Evolutionary conservation across 2,329 filamentous ascomycete species (phyloP).

Genomic region (Penicillium sp.): DNA sequence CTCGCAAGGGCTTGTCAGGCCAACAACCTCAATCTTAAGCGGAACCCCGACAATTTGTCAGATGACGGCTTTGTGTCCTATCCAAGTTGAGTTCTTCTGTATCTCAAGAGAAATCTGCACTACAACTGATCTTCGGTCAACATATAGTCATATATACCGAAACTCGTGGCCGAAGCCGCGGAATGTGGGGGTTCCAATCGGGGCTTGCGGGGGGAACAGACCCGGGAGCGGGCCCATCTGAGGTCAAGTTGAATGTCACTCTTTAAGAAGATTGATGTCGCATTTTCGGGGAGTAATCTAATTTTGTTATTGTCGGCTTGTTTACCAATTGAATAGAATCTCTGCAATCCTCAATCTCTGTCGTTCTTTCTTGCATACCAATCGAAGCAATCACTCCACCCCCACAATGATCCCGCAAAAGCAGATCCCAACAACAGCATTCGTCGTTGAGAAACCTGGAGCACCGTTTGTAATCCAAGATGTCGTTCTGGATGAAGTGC

Average conservation of each 20-base stretch:
- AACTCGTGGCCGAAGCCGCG: slow-evolving; percentile 8
- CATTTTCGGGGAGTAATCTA: neutral
- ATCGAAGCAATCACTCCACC: neutral
- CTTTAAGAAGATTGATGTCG: neutral
- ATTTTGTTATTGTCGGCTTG: neutral
- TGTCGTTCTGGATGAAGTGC: slow-evolving; percentile 28
- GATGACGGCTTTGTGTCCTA: no score
- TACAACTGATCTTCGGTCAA: neutral
- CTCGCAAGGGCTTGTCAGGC: neutral
- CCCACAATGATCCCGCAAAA: slow-evolving; percentile 18
- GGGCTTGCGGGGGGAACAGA: slow-evolving; percentile 12
- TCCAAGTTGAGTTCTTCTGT: neutral
- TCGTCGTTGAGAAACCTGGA: slow-evolving; percentile 19
- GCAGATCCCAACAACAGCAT: slow-evolving; percentile 21
- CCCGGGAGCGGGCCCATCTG: neutral
- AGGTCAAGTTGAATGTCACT: neutral
- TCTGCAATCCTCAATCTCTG: neutral
- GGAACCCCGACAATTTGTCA: neutral
- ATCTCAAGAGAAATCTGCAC: neutral
- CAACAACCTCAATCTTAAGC: neutral
- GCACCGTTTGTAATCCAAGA: slow-evolving; percentile 25
- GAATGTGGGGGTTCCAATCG: slow-evolving; percentile 5
- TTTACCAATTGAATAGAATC: neutral
- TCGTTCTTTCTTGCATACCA: neutral
- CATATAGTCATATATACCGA: slow-evolving; percentile 6